Evolutionary conservation across 768 basidiomycete genomes (phyloP).

Genomic region (Boletellus ananas): DNA sequence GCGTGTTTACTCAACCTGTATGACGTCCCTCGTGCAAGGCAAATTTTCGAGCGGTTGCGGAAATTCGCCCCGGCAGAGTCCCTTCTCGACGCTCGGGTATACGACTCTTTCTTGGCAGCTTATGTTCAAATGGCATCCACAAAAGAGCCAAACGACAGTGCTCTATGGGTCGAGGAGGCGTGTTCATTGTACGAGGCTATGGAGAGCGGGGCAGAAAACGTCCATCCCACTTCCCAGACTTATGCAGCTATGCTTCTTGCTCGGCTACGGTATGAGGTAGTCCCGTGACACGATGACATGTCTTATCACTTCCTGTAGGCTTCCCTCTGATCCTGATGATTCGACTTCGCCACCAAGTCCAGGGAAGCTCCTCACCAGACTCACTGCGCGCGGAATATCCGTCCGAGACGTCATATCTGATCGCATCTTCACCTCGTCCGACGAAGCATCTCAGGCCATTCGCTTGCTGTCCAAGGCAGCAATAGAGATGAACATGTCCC

Average conservation of each 20-base stretch:
- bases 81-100: constrained; percentile 45
- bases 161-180: constrained; percentile 59
- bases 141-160: constrained; percentile 42
- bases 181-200: constrained; percentile 59
- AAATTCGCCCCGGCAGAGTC: constrained; percentile 38
- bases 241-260: constrained; percentile 68
- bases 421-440: constrained; percentile 49
- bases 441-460: constrained; percentile 54
- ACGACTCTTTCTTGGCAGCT: constrained; percentile 65
- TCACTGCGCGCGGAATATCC: constrained; percentile 49
- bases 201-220: constrained; percentile 45
- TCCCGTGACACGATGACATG: background rate
- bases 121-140: constrained; percentile 56
- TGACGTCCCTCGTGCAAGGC: constrained; percentile 73
- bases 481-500: constrained; percentile 47
- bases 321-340: constrained; percentile 33
- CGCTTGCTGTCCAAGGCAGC: constrained; percentile 57
- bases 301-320: constrained; percentile 30
- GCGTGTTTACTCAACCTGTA: constrained; percentile 75
- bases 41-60: constrained; percentile 66
- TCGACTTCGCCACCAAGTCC: constrained; percentile 13
- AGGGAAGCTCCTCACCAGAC: constrained; percentile 38
- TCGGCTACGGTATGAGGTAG: constrained; percentile 45
- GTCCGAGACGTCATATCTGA: constrained; percentile 53
- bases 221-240: constrained; percentile 51